Evolutionary conservation across 495 filamentous ascomycete species (phyloP).

Genomic region (Penicillium pulvis): DNA sequence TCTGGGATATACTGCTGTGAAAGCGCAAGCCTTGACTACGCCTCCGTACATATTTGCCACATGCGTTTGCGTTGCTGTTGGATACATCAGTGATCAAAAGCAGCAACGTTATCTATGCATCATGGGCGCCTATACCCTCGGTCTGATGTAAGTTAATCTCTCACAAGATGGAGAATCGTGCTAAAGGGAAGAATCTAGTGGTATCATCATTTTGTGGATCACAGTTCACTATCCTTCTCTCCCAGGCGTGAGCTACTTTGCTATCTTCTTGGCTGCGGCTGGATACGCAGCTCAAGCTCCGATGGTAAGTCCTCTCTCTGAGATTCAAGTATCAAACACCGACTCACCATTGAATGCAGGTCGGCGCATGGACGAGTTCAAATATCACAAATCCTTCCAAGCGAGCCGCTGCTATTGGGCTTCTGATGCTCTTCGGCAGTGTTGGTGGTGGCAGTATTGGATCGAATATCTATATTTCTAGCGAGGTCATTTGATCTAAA

Average conservation of each 20-base stretch:
- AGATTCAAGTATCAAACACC: not conserved
- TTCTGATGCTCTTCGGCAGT: constrained; percentile 8
- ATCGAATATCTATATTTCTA: constrained; percentile 18
- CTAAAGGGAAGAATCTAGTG: not conserved
- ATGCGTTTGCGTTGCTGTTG: constrained; percentile 3
- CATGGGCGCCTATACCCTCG: constrained; percentile 6
- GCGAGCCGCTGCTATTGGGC: constrained; percentile 8
- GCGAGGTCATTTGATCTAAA: constrained; percentile 4
- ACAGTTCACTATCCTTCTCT: constrained; percentile 10
- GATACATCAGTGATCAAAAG: constrained; percentile 6
- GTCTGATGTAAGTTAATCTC: constrained; percentile 3
- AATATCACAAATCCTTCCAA: constrained; percentile 8
- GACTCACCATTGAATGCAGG: not conserved
- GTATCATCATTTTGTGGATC: constrained; percentile 18
- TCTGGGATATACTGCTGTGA: constrained; percentile 21
- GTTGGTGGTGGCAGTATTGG: constrained; percentile 10
- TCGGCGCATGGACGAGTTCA: constrained; percentile 11
- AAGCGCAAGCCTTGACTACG: constrained; percentile 21
- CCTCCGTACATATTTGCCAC: constrained; percentile 25
- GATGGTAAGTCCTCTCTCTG: not conserved
- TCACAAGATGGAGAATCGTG: too few species aligned
- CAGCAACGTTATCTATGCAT: constrained; percentile 1
- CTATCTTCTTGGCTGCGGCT: constrained; percentile 16
- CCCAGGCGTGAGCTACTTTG: constrained; percentile 17
- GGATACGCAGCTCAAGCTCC: constrained; percentile 13